phyloP scores from a whole-genome alignment of 2,329 filamentous ascomycete genomes.

The Colletotrichum sp. region DNA sequence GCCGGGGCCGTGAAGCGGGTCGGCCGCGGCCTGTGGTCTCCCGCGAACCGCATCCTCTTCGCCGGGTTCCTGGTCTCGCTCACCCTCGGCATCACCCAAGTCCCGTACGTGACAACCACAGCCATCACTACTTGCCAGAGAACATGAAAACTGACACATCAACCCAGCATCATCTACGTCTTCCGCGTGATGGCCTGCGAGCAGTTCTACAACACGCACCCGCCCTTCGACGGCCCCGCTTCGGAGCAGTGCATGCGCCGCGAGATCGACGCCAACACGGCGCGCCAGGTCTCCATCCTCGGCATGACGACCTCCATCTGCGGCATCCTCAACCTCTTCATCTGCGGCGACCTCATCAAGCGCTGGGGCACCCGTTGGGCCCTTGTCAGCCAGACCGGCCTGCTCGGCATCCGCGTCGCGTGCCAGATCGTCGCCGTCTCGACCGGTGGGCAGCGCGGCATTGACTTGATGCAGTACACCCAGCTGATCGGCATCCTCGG shows the following conservation, averaged over 20 bases:
- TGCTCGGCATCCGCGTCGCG: slow-evolving; percentile 67
- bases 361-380: slow-evolving; percentile 67
- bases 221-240: slow-evolving; percentile 46
- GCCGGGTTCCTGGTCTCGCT: slow-evolving; percentile 65
- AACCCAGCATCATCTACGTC: slow-evolving; percentile 59
- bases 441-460: slow-evolving; percentile 65
- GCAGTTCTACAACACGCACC: slow-evolving; percentile 67
- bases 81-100: slow-evolving; percentile 54
- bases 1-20: slow-evolving; percentile 21
- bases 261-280: slow-evolving; percentile 69
- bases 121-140: background rate
- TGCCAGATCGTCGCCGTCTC: slow-evolving; percentile 70
- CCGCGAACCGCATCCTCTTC: slow-evolving; percentile 54
- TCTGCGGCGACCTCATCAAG: slow-evolving; percentile 72
- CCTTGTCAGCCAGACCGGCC: slow-evolving; percentile 66
- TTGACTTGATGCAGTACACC: slow-evolving; percentile 69
- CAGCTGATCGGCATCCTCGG: slow-evolving; percentile 73
- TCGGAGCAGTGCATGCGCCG: slow-evolving; percentile 64
- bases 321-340: slow-evolving; percentile 70
- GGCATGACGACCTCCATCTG: slow-evolving; percentile 72
- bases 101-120: slow-evolving; percentile 41
- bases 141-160: background rate
- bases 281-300: slow-evolving; percentile 67
- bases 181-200: slow-evolving; percentile 78
- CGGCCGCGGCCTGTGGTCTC: slow-evolving; percentile 15